phyloP scores from a whole-genome alignment of 2,329 filamentous ascomycete species.

The Venturia oleaginea region DNA sequence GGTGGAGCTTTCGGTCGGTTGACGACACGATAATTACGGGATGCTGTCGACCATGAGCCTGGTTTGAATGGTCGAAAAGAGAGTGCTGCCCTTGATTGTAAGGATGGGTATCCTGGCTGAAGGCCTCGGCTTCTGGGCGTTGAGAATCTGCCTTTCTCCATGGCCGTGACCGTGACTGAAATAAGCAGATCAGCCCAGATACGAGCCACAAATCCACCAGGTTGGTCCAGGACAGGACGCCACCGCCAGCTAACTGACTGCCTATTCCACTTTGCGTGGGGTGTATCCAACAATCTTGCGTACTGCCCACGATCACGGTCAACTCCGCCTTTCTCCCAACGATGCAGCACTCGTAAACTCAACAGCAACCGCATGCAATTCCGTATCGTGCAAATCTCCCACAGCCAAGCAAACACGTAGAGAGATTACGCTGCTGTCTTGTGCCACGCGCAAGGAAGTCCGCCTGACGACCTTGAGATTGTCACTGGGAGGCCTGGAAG shows the following conservation, averaged over 20 bases:
- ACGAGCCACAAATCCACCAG: not conserved
- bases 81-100: not conserved
- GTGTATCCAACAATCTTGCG: not conserved
- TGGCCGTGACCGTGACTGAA: too few relatives aligned
- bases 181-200: not conserved
- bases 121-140: not conserved
- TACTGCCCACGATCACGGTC: not conserved
- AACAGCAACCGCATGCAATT: not conserved
- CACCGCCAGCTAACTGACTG: not conserved
- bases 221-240: not conserved
- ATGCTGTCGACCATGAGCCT: not conserved
- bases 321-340: not conserved
- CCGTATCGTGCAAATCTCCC: not conserved
- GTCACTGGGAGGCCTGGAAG: not conserved
- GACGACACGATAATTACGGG: not conserved
- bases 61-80: not conserved
- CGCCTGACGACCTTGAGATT: not conserved
- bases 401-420: not conserved
- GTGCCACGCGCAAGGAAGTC: not conserved
- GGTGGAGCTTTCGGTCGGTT: not conserved
- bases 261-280: not conserved
- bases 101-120: not conserved
- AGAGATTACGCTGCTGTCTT: not conserved
- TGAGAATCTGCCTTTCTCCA: not conserved
- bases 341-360: too few relatives aligned